These are phyloP conservation scores for Botrytis cinerea DNA, from an alignment of 2,329 filamentous ascomycete genomes.

Conservation along the genomic window DNA sequence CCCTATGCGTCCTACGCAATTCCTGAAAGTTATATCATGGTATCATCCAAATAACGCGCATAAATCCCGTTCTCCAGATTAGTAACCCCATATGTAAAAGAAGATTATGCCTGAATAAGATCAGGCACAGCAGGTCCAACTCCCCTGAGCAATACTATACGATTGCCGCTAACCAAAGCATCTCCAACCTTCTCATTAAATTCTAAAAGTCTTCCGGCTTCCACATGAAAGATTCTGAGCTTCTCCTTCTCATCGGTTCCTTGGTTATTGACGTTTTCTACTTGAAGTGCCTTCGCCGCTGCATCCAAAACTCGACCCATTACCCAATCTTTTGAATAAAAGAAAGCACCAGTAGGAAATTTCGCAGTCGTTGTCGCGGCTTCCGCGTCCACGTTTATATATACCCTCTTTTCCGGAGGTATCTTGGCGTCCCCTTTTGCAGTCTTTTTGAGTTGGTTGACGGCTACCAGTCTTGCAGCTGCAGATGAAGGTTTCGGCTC, in stretches of 20 bases:
- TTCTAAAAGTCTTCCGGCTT: slow-evolving; percentile 81
- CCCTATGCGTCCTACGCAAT: slow-evolving; percentile 10
- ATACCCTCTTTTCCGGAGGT: slow-evolving; percentile 80
- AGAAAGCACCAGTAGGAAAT: slow-evolving; percentile 78
- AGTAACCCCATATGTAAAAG: slow-evolving; percentile 13
- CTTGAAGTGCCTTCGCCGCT: slow-evolving; percentile 74
- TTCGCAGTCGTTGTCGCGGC: slow-evolving; percentile 83
- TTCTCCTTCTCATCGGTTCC: slow-evolving; percentile 74
- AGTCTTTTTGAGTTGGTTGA: slow-evolving; percentile 78
- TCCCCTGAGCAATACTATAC: slow-evolving; percentile 82
- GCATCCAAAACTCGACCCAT: slow-evolving; percentile 79
- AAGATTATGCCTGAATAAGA: slow-evolving; percentile 55
- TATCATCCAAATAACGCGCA: slow-evolving; percentile 21
- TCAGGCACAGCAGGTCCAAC: slow-evolving; percentile 75
- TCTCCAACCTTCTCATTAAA: slow-evolving; percentile 84
- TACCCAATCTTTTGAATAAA: slow-evolving; percentile 83
- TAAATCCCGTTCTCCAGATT: not conserved
- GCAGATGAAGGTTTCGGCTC: slow-evolving; percentile 64
- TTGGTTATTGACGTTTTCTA: slow-evolving; percentile 82
- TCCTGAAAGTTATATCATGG: slow-evolving; percentile 15
- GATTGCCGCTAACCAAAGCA: slow-evolving; percentile 77
- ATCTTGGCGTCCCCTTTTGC: slow-evolving; percentile 90
- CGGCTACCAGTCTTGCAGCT: slow-evolving; percentile 64
- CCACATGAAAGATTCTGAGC: slow-evolving; percentile 88
- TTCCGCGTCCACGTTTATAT: slow-evolving; percentile 87